phyloP scores from a whole-genome alignment of 2,329 filamentous ascomycete species.

The Dactylellina leptospora region DNA sequence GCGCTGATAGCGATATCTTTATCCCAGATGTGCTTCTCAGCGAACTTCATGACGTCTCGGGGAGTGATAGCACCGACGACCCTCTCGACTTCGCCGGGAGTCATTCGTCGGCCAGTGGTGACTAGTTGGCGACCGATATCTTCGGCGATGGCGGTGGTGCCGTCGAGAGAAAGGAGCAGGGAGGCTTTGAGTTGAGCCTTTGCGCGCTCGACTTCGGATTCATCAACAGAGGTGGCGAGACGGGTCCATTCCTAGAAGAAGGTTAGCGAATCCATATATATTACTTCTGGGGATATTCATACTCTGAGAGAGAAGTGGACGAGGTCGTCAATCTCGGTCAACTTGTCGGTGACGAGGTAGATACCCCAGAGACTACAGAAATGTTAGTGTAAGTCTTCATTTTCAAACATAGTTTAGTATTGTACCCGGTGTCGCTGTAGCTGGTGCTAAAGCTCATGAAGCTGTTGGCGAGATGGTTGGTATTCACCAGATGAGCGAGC shows the following conservation, averaged over 20 bases:
- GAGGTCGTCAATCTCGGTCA: conserved; percentile 88
- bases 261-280: neutral
- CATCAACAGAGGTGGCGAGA: conserved; percentile 84
- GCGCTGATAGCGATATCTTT: conserved; percentile 93
- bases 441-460: conserved; percentile 99
- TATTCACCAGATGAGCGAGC: conserved; percentile 92
- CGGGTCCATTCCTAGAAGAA: conserved; percentile 81
- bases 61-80: conserved; percentile 87
- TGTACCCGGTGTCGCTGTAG: conserved; percentile 98
- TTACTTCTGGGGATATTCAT: neutral
- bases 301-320: conserved; percentile 93
- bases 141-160: conserved; percentile 95
- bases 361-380: conserved; percentile 91
- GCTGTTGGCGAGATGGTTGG: conserved; percentile 96
- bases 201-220: conserved; percentile 94
- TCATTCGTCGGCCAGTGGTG: conserved; percentile 92
- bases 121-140: conserved; percentile 98
- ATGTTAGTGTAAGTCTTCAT: conserved; percentile 24
- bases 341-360: conserved; percentile 93
- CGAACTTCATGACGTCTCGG: conserved; percentile 97
- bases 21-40: conserved; percentile 95
- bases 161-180: conserved; percentile 94
- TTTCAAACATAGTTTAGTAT: conserved; percentile 59
- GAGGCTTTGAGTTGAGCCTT: conserved; percentile 99
- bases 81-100: conserved; percentile 91